Evolutionary conservation across 2,329 filamentous ascomycete species (phyloP), one percentile per base, ranked within the genome.

Genomic region (Trichoderma hamatum): DNA sequence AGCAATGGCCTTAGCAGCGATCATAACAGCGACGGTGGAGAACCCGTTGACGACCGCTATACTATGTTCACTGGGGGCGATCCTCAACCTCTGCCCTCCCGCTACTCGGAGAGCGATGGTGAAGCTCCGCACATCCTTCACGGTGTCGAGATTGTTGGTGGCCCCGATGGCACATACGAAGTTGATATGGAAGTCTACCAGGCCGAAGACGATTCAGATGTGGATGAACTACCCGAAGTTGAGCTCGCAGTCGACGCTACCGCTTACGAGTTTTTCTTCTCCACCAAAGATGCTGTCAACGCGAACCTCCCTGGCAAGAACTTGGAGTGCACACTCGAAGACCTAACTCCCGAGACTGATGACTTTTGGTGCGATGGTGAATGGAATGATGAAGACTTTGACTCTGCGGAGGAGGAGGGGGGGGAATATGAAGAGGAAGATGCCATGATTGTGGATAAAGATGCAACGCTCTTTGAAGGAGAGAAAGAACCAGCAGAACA

Each of bases 121-220:
- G 43, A 61, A 0, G 67, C 69, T 6, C 71, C 71, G 3, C 76
- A 78, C 60, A 68, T 79, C 4, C 56, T 80, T 13, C 73, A 77
- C 67, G 73, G 74, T 30, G 77, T 76, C 14, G 68, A 77, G 14
- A 43, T 79, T 0, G 51, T 74, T 0, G 74, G 72, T 1, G 49
- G 62, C 2, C 28, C 69, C 21, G 46, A 60, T 1, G 62, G 32
- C 0, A 43, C 55, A 3, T 24, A 52, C 1, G 55, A 68, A 2
- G 72, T 76, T 24, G 77, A 80, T 54, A 69, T 80, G 16, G 76
- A 78, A 34, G 71, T 80, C 0, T 79, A 74, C 36, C 32, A 78
- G 1, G 74, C 72, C 1, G 67, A 75, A 1, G 73, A 77, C 16
- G 75, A 76, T 19, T 72, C 75, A 0, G 75, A 78, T 0, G 19